These are phyloP conservation scores for Hypericum androsaemum DNA, from an alignment of 345 rosid species.

Conservation along the genomic window DNA sequence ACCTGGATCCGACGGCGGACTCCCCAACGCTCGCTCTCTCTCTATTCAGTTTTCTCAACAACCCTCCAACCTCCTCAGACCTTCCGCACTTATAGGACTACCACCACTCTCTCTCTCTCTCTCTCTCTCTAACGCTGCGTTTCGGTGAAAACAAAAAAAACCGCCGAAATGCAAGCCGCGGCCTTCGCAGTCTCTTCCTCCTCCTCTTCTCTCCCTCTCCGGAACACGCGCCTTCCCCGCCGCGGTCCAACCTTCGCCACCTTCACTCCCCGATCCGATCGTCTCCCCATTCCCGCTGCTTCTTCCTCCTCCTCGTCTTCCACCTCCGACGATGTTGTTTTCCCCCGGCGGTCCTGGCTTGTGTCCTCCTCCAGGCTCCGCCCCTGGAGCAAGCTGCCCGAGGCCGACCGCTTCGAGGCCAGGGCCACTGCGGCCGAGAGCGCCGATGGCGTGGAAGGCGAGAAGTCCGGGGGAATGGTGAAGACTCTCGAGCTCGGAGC, in stretches of 20 bases:
- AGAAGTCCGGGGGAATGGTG: constrained; percentile 26
- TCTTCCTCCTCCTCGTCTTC: constrained; percentile 25
- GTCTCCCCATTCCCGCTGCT: constrained; percentile 25
- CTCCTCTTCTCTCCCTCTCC: constrained; percentile 21
- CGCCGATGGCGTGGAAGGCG: constrained; percentile 41
- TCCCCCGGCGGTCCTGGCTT: constrained; percentile 64
- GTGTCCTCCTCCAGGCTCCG: constrained; percentile 27
- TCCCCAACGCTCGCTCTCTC: no score
- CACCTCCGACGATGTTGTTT: constrained; percentile 30
- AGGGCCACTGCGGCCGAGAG: constrained; percentile 56
- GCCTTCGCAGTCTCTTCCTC: constrained; percentile 37
- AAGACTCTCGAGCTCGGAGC: constrained; percentile 60
- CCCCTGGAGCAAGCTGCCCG: constrained; percentile 54
- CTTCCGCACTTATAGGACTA: no score
- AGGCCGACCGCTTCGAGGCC: constrained; percentile 29
- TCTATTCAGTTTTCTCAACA: no score
- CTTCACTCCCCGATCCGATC: constrained; percentile 13
- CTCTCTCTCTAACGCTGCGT: constrained; percentile 8
- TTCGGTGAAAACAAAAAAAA: no score
- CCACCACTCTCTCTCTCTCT: constrained; percentile 8
- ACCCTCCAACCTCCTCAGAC: no score
- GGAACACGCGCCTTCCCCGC: constrained; percentile 22
- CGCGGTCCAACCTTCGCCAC: not conserved
- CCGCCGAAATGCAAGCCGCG: constrained; percentile 51
- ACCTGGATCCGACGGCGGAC: no score